These are phyloP conservation scores for Heimioporus sp. DNA, from an alignment of 768 basidiomycete species.

Conservation along the genomic window DNA sequence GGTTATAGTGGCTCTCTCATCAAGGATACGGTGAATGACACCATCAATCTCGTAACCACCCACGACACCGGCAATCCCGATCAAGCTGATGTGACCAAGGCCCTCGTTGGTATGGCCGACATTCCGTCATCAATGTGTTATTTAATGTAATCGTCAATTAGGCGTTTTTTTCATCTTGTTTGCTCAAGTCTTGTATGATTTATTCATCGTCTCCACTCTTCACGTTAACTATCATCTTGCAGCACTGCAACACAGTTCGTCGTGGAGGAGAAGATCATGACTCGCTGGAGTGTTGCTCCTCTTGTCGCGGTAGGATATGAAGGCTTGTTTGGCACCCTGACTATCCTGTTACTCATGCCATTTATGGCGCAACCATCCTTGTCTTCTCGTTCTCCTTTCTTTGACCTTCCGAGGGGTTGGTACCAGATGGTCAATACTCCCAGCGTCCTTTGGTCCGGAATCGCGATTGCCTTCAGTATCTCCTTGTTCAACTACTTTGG, in stretches of 20 bases:
- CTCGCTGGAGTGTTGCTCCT: conserved; percentile 80
- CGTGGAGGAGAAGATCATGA: conserved; percentile 95
- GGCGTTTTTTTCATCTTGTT: conserved; percentile 91
- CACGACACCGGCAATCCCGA: conserved; percentile 40
- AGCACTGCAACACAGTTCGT: conserved; percentile 93
- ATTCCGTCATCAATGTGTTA: conserved; percentile 11
- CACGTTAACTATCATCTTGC: conserved; percentile 5
- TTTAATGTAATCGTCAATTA: conserved; percentile 29
- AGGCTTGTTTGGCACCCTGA: conserved; percentile 85
- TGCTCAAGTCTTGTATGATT: conserved; percentile 87
- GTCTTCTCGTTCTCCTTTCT: conserved; percentile 63
- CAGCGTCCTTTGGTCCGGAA: conserved; percentile 60
- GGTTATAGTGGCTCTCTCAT: conserved; percentile 88
- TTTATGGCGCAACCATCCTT: conserved; percentile 72
- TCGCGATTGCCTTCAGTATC: conserved; percentile 76
- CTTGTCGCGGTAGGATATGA: conserved; percentile 93
- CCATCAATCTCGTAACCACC: conserved; percentile 12
- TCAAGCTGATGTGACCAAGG: conserved; percentile 62
- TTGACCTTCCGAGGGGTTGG: conserved; percentile 90
- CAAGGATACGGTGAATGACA: conserved; percentile 46
- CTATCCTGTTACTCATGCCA: conserved; percentile 77
- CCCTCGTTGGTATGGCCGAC: conserved; percentile 58
- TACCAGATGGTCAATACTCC: conserved; percentile 82
- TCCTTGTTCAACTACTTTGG: conserved; percentile 88
- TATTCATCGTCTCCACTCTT: not conserved